These are phyloP conservation scores for Fusarium sp. DNA, from an alignment of 2,329 filamentous ascomycete species.

Conservation along the genomic window DNA sequence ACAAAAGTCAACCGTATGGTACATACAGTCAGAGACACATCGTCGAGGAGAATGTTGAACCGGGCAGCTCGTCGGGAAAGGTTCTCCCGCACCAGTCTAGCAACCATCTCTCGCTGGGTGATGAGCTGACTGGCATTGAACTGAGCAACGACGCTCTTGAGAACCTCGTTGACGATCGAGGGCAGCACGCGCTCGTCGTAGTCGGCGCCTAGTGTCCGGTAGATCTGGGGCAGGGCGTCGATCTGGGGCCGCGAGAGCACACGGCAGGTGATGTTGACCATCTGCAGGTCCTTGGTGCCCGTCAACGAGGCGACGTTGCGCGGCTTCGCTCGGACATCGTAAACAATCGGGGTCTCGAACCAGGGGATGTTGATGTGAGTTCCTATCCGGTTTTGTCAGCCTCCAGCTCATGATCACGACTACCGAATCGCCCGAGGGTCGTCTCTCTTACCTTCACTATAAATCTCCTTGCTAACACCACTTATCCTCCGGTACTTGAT, in stretches of 20 bases:
- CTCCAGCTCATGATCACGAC: conserved; percentile 10
- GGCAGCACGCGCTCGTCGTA: conserved; percentile 97
- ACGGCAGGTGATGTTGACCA: conserved; percentile 99
- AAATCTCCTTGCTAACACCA: conserved; percentile 97
- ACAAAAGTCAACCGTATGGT: background rate
- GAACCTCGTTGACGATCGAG: conserved; percentile 97
- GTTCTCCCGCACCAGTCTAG: conserved; percentile 90
- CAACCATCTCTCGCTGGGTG: conserved; percentile 98
- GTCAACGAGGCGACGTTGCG: conserved; percentile 96
- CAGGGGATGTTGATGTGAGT: conserved; percentile 95
- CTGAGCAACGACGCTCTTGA: conserved; percentile 98
- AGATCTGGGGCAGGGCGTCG: conserved; percentile 93
- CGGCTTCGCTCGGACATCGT: conserved; percentile 97
- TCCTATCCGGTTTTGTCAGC: conserved; percentile 61
- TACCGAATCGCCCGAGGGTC: conserved; percentile 25
- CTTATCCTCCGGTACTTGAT: conserved; percentile 97
- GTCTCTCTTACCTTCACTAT: conserved; percentile 78
- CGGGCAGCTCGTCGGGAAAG: conserved; percentile 88
- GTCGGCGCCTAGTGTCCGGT: conserved; percentile 92
- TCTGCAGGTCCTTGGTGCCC: conserved; percentile 98
- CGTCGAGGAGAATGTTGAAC: conserved; percentile 97
- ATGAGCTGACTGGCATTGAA: conserved; percentile 99
- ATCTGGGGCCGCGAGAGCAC: conserved; percentile 92
- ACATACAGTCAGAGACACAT: conserved; percentile 93
- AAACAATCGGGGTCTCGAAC: conserved; percentile 96